Percentiles rank a stretch among this genome's conserved stretches.
Conservation (phyloP, 176 grass and related monocot species). For the Secale cereale region DNA sequence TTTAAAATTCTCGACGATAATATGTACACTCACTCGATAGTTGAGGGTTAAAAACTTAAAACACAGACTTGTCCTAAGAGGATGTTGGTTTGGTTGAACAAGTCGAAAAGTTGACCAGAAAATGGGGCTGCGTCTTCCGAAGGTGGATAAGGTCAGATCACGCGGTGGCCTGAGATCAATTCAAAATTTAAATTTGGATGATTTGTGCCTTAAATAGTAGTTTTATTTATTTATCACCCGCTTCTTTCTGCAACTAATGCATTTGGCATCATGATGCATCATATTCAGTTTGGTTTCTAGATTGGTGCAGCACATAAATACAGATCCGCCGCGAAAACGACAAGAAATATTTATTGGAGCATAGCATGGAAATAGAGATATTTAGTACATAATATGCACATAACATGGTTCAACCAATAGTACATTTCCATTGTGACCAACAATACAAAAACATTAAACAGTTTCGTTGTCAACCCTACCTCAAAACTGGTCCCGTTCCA, state of each 20-base stretch:
- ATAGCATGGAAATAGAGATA: background rate
- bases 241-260: background rate
- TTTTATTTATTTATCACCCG: background rate
- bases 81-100: too few species aligned
- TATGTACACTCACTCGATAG: too few species aligned
- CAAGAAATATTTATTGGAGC: background rate
- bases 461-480: slow-evolving; percentile 33
- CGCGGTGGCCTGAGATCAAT: background rate
- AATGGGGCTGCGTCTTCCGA: too few species aligned
- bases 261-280: background rate
- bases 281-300: background rate
- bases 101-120: too few species aligned
- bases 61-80: too few species aligned
- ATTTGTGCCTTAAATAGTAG: background rate
- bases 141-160: background rate
- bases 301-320: background rate
- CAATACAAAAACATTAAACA: slow-evolving; percentile 16
- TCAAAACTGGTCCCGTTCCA: slow-evolving; percentile 38
- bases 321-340: background rate
- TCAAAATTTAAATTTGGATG: background rate
- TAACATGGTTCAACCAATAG: background rate
- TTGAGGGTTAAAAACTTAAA: too few species aligned
- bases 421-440: background rate
- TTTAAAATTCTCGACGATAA: too few species aligned
- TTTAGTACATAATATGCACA: background rate